A percentile compares a stretch with the other conserved stretches of the same genome.
These are phyloP conservation scores for Malassezia obtusa DNA, from an alignment of 1,284 basidiomycete species.

Conservation along the genomic window DNA sequence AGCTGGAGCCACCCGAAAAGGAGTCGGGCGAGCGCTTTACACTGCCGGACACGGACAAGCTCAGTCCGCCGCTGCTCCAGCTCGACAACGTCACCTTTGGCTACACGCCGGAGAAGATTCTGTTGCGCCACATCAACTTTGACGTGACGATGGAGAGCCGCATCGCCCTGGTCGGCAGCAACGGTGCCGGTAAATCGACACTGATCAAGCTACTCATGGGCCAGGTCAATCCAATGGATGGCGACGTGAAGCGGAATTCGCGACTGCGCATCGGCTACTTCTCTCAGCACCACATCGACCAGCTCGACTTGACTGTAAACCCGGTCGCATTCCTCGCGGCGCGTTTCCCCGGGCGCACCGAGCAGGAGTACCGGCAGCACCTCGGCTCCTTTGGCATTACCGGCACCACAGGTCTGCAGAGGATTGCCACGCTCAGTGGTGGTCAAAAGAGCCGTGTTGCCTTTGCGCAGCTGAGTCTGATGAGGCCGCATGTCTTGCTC, in stretches of 20 bases:
- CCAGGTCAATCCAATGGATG: constrained; percentile 68
- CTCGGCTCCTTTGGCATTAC: constrained; percentile 98
- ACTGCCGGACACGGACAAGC: constrained; percentile 56
- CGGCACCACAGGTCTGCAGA: constrained; percentile 86
- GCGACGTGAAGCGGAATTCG: constrained; percentile 80
- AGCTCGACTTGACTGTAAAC: constrained; percentile 69
- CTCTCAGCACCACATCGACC: constrained; percentile 87
- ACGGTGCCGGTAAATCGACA: constrained; percentile 59
- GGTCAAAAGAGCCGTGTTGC: constrained; percentile 96
- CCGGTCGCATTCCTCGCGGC: constrained; percentile 85
- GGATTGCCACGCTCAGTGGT: constrained; percentile 57
- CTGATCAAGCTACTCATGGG: constrained; percentile 91
- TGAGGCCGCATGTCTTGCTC: constrained; percentile 87
- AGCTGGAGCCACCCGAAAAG: constrained; percentile 77
- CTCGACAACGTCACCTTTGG: constrained; percentile 85
- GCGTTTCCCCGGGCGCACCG: constrained; percentile 84
- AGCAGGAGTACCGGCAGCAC: constrained; percentile 90
- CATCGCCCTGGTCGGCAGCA: constrained; percentile 41
- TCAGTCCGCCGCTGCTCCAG: constrained; percentile 90
- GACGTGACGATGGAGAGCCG: constrained; percentile 54
- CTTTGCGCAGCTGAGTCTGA: constrained; percentile 80
- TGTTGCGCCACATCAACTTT: constrained; percentile 74
- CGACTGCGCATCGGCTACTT: constrained; percentile 58
- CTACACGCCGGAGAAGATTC: constrained; percentile 68
- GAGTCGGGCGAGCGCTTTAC: constrained; percentile 64